A percentile compares a stretch with the other conserved stretches of the same genome.
phyloP scores from a whole-genome alignment of 345 rosid genomes.

The Combretum micranthum region DNA sequence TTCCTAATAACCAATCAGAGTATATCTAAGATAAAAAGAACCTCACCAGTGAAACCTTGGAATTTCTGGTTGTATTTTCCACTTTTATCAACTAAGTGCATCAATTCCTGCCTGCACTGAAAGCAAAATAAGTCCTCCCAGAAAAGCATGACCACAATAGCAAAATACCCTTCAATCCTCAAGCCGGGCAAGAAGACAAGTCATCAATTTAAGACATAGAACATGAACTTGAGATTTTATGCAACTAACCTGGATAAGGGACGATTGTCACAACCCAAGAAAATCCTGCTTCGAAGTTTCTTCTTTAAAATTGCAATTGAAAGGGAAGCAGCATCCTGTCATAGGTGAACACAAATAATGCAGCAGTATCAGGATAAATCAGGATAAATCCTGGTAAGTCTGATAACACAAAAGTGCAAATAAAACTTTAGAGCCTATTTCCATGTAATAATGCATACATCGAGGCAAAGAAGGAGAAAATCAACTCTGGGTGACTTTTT shows the following conservation, averaged over 20 bases:
- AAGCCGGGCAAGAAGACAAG: not conserved
- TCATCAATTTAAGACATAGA: too few species aligned
- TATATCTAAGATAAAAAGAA: not conserved
- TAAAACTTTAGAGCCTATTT: too few species aligned
- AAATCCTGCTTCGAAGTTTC: conserved; percentile 51
- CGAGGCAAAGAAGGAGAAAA: too few species aligned
- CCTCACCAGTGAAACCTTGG: conserved; percentile 65
- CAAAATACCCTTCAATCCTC: too few species aligned
- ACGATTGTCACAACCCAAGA: conserved; percentile 94
- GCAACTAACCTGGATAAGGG: conserved; percentile 72
- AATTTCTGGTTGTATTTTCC: conserved; percentile 68
- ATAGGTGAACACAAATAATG: not conserved
- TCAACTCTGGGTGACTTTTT: too few species aligned
- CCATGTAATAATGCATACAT: too few species aligned
- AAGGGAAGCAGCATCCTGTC: conserved; percentile 92
- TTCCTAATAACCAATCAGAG: not conserved
- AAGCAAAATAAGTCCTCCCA: not conserved
- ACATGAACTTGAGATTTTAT: not conserved
- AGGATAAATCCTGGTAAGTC: too few species aligned
- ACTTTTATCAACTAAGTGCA: conserved; percentile 77
- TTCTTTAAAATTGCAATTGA: conserved; percentile 72
- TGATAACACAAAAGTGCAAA: too few species aligned
- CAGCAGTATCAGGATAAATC: not conserved
- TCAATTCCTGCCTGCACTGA: conserved; percentile 69
- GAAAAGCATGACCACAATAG: too few species aligned